phyloP scores from a whole-genome alignment of 352 stramenopile species.

The Pythium pyrilobum region DNA sequence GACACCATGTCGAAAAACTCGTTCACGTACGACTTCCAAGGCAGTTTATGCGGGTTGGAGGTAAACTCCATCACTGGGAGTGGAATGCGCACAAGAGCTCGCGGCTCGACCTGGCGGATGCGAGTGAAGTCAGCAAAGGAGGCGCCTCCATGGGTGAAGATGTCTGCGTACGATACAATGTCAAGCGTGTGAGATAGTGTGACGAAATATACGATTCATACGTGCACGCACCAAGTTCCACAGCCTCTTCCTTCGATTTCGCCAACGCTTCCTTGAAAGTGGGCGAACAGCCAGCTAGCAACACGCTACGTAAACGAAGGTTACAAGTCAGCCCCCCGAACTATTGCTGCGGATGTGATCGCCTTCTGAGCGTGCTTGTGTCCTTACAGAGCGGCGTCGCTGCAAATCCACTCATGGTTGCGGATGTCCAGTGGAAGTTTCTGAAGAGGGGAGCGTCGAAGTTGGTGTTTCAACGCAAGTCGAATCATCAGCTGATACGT shows the following conservation, averaged over 20 bases:
- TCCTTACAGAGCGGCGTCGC: slow-evolving; percentile 71
- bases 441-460: slow-evolving; percentile 30
- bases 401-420: slow-evolving; percentile 70
- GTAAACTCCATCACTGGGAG: slow-evolving; percentile 66
- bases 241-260: slow-evolving; percentile 31
- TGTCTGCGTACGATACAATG: slow-evolving; percentile 23
- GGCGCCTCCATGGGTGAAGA: slow-evolving; percentile 67
- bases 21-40: slow-evolving; percentile 37
- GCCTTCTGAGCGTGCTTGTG: too few species aligned
- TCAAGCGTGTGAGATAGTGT: neutral
- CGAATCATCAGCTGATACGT: slow-evolving; percentile 60
- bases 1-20: slow-evolving; percentile 50
- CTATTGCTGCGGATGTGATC: neutral
- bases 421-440: slow-evolving; percentile 45
- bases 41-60: slow-evolving; percentile 37
- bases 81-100: slow-evolving; percentile 38
- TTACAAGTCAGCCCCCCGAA: neutral
- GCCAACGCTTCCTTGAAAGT: slow-evolving; percentile 41
- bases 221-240: slow-evolving; percentile 39
- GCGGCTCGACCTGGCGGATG: slow-evolving; percentile 38
- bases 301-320: too few species aligned
- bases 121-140: slow-evolving; percentile 67
- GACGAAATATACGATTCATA: neutral
- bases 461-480: slow-evolving; percentile 44
- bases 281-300: slow-evolving; percentile 57